Base-by-base conservation (phyloP, 352 stramenopile species). In the Globisporangium heterothallicum region DNA sequence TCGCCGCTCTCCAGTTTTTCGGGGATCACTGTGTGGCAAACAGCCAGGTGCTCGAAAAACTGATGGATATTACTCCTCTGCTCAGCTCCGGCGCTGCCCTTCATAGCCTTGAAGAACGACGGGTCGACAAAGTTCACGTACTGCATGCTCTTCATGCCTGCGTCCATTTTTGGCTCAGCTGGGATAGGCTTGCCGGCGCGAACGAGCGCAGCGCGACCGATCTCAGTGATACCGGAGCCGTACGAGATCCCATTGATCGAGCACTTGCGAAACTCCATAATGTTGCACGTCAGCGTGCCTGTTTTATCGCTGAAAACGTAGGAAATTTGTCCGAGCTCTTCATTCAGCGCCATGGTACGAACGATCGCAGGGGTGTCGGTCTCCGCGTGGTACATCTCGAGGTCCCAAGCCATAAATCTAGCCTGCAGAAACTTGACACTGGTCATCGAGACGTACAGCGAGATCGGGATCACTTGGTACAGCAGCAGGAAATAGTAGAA, bases 191-290 rank as follows among this genome's bases (percentile, higher is more conserved):
- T 85, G 1, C 72, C 72, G 13, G 78, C 74, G 22, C 77, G 74
- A 32, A 75, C 53, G 0, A 88, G 59, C 2, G 76, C 79, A 0
- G 79, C 82, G 9, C 75, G 67, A 19, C 78, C 84, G 42, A 94
- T 94, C 58, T 92, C 79, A 5, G 83, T 94, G 22, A 87, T 74
- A 5, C 83, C 81, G 0, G 84, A 91, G 12, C 94, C 94, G 68
- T 98, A 98, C 18, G 83, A 74, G 51, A 87, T 74, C 29, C 87
- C 89, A 56, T 95, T 88, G 45, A 98, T 93, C 27, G 81, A 96
- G 62, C 85, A 97, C 42, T 92, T 89, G 54, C 96, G 95, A 66
- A 98, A 98, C 51, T 96, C 78, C 91, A 98, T 98, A 26, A 96
- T 64, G 61, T 98, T 98, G 52, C 86, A 86, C 25, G 92, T 98